phyloP scores from a whole-genome alignment of 768 basidiomycete species.

The Lyophyllum semitale region DNA sequence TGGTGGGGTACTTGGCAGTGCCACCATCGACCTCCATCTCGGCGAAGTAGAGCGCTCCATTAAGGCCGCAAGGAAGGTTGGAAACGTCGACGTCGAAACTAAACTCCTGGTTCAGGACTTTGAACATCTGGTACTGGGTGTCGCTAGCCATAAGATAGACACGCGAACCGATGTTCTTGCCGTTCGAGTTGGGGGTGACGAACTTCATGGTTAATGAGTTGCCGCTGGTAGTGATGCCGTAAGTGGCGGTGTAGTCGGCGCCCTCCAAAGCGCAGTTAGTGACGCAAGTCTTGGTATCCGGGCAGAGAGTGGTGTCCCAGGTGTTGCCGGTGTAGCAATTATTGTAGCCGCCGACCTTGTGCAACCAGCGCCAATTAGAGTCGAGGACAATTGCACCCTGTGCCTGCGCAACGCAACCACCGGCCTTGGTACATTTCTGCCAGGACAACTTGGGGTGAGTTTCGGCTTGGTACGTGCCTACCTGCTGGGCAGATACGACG shows the following conservation, averaged over 20 bases:
- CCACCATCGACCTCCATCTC: conserved; percentile 65
- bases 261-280: conserved; percentile 43
- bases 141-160: conserved; percentile 11
- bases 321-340: conserved; percentile 60
- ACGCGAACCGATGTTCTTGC: conserved; percentile 39
- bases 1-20: conserved; percentile 41
- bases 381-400: conserved; percentile 48
- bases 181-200: conserved; percentile 35
- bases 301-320: conserved; percentile 55
- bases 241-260: conserved; percentile 51
- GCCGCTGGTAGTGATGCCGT: conserved; percentile 51
- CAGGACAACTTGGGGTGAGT: conserved; percentile 31
- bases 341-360: conserved; percentile 35
- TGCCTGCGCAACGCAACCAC: conserved; percentile 40
- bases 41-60: conserved; percentile 62
- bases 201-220: conserved; percentile 50
- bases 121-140: conserved; percentile 8
- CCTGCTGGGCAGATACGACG: conserved; percentile 40
- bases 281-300: conserved; percentile 49
- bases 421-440: conserved; percentile 45
- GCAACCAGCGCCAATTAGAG: conserved; percentile 60
- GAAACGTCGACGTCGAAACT: conserved; percentile 62
- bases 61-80: conserved; percentile 57
- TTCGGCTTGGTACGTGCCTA: conserved; percentile 46
- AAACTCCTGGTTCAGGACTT: conserved; percentile 52